Evolutionary conservation across 2,329 filamentous ascomycete species (phyloP).

Genomic region (Talaromyces sp.): DNA sequence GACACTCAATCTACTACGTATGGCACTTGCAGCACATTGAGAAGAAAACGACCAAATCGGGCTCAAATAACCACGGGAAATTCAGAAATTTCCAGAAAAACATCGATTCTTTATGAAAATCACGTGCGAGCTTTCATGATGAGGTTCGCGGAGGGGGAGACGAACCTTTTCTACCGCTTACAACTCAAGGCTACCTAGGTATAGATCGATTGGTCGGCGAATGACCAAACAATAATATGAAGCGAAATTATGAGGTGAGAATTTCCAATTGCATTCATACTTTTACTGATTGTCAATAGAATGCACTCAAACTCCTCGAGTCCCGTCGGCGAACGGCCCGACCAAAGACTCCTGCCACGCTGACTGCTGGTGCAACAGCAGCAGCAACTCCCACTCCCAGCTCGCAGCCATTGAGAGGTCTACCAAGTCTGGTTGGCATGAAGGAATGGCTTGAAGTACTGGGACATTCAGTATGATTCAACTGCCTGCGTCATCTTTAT

Average conservation of each 20-base stretch:
- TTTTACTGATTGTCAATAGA: slow-evolving; percentile 18
- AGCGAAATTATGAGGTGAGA: not conserved
- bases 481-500: not conserved
- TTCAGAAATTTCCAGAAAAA: too few relatives aligned
- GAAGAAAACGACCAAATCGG: not conserved
- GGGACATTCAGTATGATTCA: slow-evolving; percentile 28
- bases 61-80: too few relatives aligned
- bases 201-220: not conserved
- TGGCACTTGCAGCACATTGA: not conserved
- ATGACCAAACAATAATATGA: not conserved
- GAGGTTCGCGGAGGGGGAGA: not conserved
- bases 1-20: too few relatives aligned
- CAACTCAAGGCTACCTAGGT: too few relatives aligned
- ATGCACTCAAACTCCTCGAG: slow-evolving; percentile 25
- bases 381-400: not conserved
- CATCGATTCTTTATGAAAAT: too few relatives aligned
- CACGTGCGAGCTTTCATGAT: not conserved
- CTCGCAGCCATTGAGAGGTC: slow-evolving; percentile 22
- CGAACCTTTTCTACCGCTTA: too few relatives aligned
- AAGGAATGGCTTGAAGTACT: slow-evolving; percentile 30
- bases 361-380: not conserved
- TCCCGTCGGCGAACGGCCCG: slow-evolving; percentile 23
- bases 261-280: not conserved
- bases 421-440: slow-evolving; percentile 32
- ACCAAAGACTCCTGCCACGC: slow-evolving; percentile 19